Percentiles rank a stretch among this genome's conserved stretches.
These are phyloP conservation scores for Clarireedia hainanense DNA, from an alignment of 2,329 filamentous ascomycete genomes.

Conservation along the genomic window DNA sequence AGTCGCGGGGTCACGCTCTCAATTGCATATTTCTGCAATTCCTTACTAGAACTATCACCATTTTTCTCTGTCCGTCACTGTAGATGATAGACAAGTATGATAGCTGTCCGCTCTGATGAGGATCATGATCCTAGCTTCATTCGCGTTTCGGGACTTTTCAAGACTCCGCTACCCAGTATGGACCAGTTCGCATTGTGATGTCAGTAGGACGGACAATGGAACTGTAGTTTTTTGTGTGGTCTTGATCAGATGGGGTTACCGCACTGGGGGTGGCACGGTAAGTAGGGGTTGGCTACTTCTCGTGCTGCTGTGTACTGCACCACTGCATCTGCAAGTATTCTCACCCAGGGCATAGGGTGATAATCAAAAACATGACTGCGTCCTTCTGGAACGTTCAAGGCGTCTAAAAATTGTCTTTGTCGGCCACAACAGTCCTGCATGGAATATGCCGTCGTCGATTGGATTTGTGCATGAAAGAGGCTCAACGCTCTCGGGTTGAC, in stretches of 20 bases:
- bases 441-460: neutral
- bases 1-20: conserved; percentile 3
- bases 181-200: neutral
- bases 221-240: neutral
- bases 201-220: neutral
- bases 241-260: conserved; percentile 1
- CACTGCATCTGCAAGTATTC: too few relatives aligned
- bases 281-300: neutral
- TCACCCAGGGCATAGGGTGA: too few relatives aligned
- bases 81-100: neutral
- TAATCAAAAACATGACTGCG: neutral
- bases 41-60: neutral
- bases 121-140: neutral
- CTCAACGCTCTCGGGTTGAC: too few relatives aligned
- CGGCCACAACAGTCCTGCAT: neutral
- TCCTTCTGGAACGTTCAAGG: conserved; percentile 7
- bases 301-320: neutral
- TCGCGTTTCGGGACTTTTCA: neutral
- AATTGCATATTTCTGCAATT: conserved; percentile 4
- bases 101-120: neutral
- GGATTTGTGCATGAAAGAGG: neutral
- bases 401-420: neutral
- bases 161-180: too few relatives aligned
- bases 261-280: conserved; percentile 1
- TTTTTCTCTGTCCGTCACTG: too few relatives aligned